Conservation (phyloP, 257 asterid species). For the Sherardia arvensis region DNA sequence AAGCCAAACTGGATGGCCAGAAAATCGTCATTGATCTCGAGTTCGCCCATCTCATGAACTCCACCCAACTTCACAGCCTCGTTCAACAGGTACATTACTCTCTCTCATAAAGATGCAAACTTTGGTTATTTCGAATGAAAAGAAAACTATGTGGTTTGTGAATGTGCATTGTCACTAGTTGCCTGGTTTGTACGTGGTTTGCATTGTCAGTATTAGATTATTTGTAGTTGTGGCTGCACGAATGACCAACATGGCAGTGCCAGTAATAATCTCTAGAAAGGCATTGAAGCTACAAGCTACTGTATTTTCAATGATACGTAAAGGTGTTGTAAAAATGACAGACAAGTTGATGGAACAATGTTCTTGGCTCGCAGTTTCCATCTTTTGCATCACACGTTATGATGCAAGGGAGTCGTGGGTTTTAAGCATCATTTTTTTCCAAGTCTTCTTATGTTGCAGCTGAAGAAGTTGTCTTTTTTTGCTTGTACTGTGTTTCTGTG, state of each 20-base stretch:
- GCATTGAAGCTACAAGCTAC: background rate
- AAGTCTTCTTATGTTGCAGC: background rate
- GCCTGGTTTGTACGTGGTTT: background rate
- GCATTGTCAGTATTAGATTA: background rate
- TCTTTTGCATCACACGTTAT: background rate
- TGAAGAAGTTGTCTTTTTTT: background rate
- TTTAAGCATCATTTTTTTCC: background rate
- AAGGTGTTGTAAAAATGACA: background rate
- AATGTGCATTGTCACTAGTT: background rate
- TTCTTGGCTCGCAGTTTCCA: too few species aligned
- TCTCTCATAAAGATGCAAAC: background rate
- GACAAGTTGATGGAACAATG: background rate
- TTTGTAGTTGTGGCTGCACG: background rate
- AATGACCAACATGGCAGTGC: background rate
- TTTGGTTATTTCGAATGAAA: background rate
- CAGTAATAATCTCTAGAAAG: background rate
- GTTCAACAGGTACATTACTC: conserved; percentile 66
- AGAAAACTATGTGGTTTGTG: background rate
- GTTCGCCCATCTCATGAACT: conserved; percentile 66
- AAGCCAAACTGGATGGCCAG: conserved; percentile 57
- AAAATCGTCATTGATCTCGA: conserved; percentile 80
- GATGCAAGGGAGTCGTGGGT: background rate
- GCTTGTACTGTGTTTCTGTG: background rate
- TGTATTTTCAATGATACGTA: background rate
- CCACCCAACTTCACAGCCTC: conserved; percentile 66